A percentile compares a stretch with the other conserved stretches of the same genome.
phyloP scores from a whole-genome alignment of 106 monocot genomes.

The Amphibolis antarctica region DNA sequence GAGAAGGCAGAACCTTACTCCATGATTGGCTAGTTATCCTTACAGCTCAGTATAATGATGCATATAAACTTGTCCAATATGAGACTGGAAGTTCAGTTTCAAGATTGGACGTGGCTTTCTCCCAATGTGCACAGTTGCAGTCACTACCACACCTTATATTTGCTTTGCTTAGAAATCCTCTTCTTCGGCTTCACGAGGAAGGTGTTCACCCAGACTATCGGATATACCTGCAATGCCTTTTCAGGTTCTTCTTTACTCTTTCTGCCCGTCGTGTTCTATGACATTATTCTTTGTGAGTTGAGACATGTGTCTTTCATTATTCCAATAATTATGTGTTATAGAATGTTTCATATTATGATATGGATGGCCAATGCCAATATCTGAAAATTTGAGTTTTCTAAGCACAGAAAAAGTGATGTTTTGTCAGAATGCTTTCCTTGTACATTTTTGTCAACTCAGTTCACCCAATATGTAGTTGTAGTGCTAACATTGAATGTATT shows the following conservation, averaged over 20 bases:
- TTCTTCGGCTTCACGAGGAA: conserved; percentile 92
- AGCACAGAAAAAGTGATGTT: no score
- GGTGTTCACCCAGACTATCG: conserved; percentile 95
- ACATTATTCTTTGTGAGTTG: background rate
- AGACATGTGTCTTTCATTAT: background rate
- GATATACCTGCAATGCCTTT: conserved; percentile 88
- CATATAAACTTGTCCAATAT: conserved; percentile 35
- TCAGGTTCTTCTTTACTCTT: conserved; percentile 39
- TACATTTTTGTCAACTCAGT: no score
- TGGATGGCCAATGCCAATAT: no score
- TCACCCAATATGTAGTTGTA: no score
- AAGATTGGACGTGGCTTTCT: conserved; percentile 56
- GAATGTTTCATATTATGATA: background rate
- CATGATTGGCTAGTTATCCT: conserved; percentile 97
- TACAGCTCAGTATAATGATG: conserved; percentile 73
- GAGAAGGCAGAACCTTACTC: conserved; percentile 79
- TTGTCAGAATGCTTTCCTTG: no score
- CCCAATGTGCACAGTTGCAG: conserved; percentile 82
- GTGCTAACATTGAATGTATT: no score
- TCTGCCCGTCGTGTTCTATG: background rate
- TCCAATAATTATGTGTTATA: background rate
- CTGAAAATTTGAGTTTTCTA: no score
- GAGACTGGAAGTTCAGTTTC: conserved; percentile 30
- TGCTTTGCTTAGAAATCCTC: conserved; percentile 79
- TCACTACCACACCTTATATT: conserved; percentile 78